Base-by-base conservation (phyloP, 2,329 filamentous ascomycete species). In the Fusarium sp. region DNA sequence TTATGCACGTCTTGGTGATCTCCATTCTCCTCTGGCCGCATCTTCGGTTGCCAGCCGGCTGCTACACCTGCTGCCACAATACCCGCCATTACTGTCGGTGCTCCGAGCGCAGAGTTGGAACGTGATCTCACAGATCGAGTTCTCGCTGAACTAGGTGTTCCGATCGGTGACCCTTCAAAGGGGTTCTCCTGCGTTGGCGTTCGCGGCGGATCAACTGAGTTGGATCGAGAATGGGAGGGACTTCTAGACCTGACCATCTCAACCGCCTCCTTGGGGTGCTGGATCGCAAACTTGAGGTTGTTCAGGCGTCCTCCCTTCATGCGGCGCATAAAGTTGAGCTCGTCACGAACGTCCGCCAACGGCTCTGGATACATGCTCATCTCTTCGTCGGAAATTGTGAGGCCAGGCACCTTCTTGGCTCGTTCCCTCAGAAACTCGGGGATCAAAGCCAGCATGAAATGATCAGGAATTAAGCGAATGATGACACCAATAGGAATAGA, bases 401-500 rank as follows among this genome's bases (percentile, higher is more conserved):
- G 71, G 5, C 83, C 86, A 12, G 87, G 87, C 6, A 85, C 82
- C 53, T 84, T 82, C 43, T 78, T 78, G 24, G 79, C 79, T 54
- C 82, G 81, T 47, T 82, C 81, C 81, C 85, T 88, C 57, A 91
- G 75, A 58, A 86, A 83, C 43, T 85, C 79, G 4, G 87, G 84
- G 43, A 92, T 80, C 61, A 88, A 78, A 45, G 82, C 83, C 51
- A 85, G 79, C 46, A 92, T 77, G 18, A 91, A 81, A 49, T 87
- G 85, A 77, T 98, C 95, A 0, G 96, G 96, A 54, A 98, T 87
- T 27, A 93, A 85, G 50, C 96, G 92, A 63, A 98, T 91, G 32
- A 93, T 83, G 25, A 95, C 85, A 63, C 93, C 96, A 58, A 97
- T 86, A 0, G 94, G 93, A 30, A 98, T 89, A 20, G 95, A 97